A percentile compares a stretch with the other conserved stretches of the same genome.
Conservation (phyloP, 495 filamentous ascomycete species). For the Aspergillus egyptiacus region DNA sequence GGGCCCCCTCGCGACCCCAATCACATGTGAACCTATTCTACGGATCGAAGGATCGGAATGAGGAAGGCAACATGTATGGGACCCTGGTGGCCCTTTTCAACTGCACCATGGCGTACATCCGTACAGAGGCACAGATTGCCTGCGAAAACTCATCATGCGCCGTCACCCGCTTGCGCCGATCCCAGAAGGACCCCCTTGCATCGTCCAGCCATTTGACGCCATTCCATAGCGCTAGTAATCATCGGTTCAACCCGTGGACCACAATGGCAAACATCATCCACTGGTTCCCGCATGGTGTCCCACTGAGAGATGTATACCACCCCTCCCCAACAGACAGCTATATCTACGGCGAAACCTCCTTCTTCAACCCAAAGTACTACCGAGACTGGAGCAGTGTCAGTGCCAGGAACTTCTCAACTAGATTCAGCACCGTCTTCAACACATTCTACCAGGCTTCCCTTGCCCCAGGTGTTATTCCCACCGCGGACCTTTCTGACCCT, state of each 20-base stretch:
- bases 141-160: neutral
- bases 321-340: neutral
- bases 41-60: neutral
- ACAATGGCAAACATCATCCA: neutral
- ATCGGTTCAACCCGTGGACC: neutral
- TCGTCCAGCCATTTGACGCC: neutral
- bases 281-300: neutral
- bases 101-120: neutral
- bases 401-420: neutral
- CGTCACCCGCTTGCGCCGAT: neutral
- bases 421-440: neutral
- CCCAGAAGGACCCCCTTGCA: neutral
- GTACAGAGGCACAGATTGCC: neutral
- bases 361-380: neutral
- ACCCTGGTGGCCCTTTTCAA: neutral
- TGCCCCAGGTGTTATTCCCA: neutral
- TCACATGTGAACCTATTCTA: neutral
- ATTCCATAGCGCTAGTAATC: neutral
- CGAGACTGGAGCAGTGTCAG: neutral
- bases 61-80: neutral
- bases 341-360: neutral
- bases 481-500: neutral
- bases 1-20: neutral
- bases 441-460: neutral
- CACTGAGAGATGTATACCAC: neutral